Evolutionary conservation across 768 basidiomycete species (phyloP).

Genomic region (Boletus subcaerulescens): DNA sequence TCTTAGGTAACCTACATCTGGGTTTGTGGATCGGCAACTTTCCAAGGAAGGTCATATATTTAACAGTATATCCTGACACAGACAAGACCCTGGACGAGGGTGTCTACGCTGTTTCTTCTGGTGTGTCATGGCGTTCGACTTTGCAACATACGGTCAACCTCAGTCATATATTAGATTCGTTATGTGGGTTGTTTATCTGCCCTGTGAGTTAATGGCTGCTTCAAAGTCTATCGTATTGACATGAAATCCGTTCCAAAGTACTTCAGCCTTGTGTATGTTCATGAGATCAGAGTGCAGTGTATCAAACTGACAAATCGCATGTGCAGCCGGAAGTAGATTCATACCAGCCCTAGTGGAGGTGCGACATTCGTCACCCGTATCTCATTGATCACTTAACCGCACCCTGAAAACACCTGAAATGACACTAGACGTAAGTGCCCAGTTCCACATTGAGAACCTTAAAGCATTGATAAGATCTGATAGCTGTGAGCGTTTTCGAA

Average conservation of each 20-base stretch:
- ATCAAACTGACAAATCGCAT: not conserved
- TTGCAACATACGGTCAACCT: not conserved
- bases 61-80: too few relatives aligned
- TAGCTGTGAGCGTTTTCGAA: not conserved
- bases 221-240: not conserved
- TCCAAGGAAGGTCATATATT: too few relatives aligned
- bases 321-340: not conserved
- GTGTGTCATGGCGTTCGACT: not conserved
- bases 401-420: not conserved
- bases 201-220: not conserved
- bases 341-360: not conserved
- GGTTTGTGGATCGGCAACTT: too few relatives aligned
- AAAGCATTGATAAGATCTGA: not conserved
- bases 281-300: not conserved
- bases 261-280: not conserved
- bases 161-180: not conserved
- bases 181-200: not conserved
- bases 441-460: not conserved
- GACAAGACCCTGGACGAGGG: too few relatives aligned
- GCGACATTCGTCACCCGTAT: not conserved
- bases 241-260: not conserved
- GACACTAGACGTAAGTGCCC: not conserved
- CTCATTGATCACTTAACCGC: not conserved
- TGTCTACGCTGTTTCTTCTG: conserved; percentile 2
- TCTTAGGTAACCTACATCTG: not conserved